phyloP scores from a whole-genome alignment of 768 basidiomycete species.

The Serendipita vermifera region DNA sequence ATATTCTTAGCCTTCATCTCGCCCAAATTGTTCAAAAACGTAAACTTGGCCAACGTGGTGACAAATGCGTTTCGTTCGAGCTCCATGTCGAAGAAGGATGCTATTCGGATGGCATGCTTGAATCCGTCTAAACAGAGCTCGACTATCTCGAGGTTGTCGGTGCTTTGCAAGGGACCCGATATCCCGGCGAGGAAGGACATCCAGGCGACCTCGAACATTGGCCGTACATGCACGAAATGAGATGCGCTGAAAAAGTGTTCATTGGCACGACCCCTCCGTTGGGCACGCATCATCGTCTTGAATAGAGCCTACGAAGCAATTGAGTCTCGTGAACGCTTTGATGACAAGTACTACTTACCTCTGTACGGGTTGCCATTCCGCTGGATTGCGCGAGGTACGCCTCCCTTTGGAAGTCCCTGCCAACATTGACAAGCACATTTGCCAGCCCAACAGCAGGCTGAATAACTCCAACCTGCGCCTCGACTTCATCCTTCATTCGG shows the following conservation, averaged over 20 bases:
- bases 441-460: constrained; percentile 54
- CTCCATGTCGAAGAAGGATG: constrained; percentile 94
- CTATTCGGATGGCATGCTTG: constrained; percentile 91
- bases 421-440: constrained; percentile 73
- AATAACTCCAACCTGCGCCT: constrained; percentile 33
- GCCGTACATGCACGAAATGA: constrained; percentile 88
- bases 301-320: constrained; percentile 59
- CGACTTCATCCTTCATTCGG: constrained; percentile 96
- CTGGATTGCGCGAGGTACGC: constrained; percentile 91
- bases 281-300: constrained; percentile 80
- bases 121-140: constrained; percentile 90
- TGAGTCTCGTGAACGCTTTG: not conserved
- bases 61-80: constrained; percentile 98
- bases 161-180: constrained; percentile 87
- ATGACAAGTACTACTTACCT: constrained; percentile 36
- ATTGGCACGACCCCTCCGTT: constrained; percentile 63
- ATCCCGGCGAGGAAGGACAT: constrained; percentile 94
- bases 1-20: constrained; percentile 99
- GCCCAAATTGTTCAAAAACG: constrained; percentile 91
- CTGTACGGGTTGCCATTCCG: constrained; percentile 93
- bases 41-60: constrained; percentile 91
- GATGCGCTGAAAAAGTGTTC: constrained; percentile 96
- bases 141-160: constrained; percentile 86
- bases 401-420: constrained; percentile 88
- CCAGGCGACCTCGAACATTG: constrained; percentile 99